A percentile compares a stretch with the other conserved stretches of the same genome.
Evolutionary conservation across 768 basidiomycete genomes (phyloP).

Genomic region (Nidularia pulvinata): DNA sequence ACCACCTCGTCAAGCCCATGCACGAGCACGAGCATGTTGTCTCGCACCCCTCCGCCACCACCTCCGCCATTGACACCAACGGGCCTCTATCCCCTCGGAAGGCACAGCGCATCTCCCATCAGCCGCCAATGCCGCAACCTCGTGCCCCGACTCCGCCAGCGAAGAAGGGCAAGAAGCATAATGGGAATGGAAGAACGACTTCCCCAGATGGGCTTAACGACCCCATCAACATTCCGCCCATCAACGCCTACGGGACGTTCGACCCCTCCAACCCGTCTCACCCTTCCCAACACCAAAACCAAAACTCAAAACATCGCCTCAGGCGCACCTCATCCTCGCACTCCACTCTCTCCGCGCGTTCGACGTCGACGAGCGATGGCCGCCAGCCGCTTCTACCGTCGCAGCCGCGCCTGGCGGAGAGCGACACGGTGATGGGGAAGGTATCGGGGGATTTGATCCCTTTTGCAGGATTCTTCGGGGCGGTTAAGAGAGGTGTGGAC

Average conservation of each 20-base stretch:
- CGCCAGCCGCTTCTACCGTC: constrained; percentile 39
- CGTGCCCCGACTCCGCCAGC: constrained; percentile 8
- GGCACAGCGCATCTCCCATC: constrained; percentile 23
- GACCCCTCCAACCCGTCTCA: too few relatives aligned
- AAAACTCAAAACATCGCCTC: not conserved
- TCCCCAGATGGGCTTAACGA: not conserved
- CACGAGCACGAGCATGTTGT: constrained; percentile 38
- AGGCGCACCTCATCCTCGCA: constrained; percentile 15
- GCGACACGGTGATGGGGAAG: constrained; percentile 19
- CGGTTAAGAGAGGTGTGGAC: too few relatives aligned
- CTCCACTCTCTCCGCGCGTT: constrained; percentile 14
- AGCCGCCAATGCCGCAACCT: constrained; percentile 10
- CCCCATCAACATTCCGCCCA: constrained; percentile 40
- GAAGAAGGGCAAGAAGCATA: constrained; percentile 1
- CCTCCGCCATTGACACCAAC: constrained; percentile 14
- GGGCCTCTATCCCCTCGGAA: constrained; percentile 19
- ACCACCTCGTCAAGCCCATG: constrained; percentile 52
- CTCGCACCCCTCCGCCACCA: constrained; percentile 13
- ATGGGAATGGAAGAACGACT: too few relatives aligned
- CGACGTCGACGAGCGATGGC: too few relatives aligned
- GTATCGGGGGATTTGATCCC: constrained; percentile 37
- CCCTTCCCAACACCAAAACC: too few relatives aligned
- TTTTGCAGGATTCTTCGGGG: constrained; percentile 26
- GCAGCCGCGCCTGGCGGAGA: constrained; percentile 15
- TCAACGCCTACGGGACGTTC: constrained; percentile 53